Evolutionary conservation across 345 rosid genomes (phyloP), one percentile per base, ranked within the genome.

Genomic region (Sisymbrium altissimum): DNA sequence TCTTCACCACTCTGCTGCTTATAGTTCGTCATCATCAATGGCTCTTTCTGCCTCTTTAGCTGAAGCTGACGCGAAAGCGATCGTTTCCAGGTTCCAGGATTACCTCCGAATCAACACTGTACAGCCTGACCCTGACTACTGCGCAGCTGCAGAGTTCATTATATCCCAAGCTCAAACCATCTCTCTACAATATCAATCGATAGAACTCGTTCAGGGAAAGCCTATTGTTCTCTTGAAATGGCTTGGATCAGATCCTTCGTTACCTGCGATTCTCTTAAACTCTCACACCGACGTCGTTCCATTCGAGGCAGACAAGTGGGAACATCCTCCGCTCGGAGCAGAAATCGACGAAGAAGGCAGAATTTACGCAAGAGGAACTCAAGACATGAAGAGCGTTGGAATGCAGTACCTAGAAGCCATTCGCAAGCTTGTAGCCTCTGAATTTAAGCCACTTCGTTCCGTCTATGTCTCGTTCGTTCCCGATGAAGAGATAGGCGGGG

Each of bases 361-460:
- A 43, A 87, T 93, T 64, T 90, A 76, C 30, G 97, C 93, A 11
- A 77, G 98, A 64, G 98, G 98, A 39, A 83, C 93, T 13, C 98
- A 90, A 85, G 98, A 93, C 66, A 93, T 93, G 97, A 93, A 89
- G 86, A 89, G 98, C 43, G 92, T 90, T 8, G 93, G 96, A 5
- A 84, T 83, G 88, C 98, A 90, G 88, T 88, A 93, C 68, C 65
- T 90, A 49, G 96, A 90, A 72, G 97, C 98, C 8, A 70, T 86
- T 57, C 90, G 97, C 12, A 78, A 70, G 73, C 59, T 90, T 64
- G 80, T 72, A 75, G 55, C 79, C 12, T 76, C 82, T 43, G 91
- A 87, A 7, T 93, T 83, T 54, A 49, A 38, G 53, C 97, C 97
- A 0, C 4, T 76, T 57, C 84, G 98, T 12, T 71, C 95, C 6